Percentiles rank a stretch among this genome's conserved stretches.
Evolutionary conservation across 805 yeast species (phyloP).

Genomic region (Hanseniaspora guilliermondii): DNA sequence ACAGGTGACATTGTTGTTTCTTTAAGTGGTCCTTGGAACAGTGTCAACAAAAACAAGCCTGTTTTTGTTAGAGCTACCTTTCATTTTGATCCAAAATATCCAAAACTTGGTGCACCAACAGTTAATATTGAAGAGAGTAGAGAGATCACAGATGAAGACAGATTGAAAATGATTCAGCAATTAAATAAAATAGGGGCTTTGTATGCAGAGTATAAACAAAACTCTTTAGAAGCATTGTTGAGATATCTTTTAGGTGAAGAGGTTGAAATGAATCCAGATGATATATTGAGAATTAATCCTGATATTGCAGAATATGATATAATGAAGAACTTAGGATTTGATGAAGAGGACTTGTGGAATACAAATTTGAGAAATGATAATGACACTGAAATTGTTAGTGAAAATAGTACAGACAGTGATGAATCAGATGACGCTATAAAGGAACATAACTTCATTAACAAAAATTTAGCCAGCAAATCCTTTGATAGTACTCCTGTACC

Average conservation of each 20-base stretch:
- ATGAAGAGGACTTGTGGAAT: constrained; percentile 22
- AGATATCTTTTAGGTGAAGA: constrained; percentile 73
- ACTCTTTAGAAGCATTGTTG: constrained; percentile 70
- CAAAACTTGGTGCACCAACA: constrained; percentile 40
- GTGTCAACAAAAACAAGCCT: constrained; percentile 27
- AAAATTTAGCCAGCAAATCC: constrained; percentile 19
- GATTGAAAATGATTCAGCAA: constrained; percentile 38
- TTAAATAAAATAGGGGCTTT: constrained; percentile 45
- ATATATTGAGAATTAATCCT: background rate
- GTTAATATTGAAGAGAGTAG: constrained; percentile 71
- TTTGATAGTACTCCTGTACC: constrained; percentile 83
- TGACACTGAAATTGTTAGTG: constrained; percentile 19
- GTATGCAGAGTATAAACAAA: constrained; percentile 45
- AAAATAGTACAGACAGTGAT: constrained; percentile 23
- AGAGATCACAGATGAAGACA: constrained; percentile 41
- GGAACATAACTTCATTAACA: constrained; percentile 15
- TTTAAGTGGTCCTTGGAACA: constrained; percentile 68
- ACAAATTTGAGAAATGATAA: background rate
- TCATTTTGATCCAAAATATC: constrained; percentile 64
- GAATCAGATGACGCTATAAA: constrained; percentile 32
- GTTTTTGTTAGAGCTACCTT: constrained; percentile 61
- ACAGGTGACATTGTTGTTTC: constrained; percentile 69
- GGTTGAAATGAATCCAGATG: constrained; percentile 32
- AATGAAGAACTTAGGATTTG: constrained; percentile 29
- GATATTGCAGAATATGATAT: constrained; percentile 32